Conservation (phyloP, 2,329 filamentous ascomycete genomes). For the Lecanosticta acicola region DNA sequence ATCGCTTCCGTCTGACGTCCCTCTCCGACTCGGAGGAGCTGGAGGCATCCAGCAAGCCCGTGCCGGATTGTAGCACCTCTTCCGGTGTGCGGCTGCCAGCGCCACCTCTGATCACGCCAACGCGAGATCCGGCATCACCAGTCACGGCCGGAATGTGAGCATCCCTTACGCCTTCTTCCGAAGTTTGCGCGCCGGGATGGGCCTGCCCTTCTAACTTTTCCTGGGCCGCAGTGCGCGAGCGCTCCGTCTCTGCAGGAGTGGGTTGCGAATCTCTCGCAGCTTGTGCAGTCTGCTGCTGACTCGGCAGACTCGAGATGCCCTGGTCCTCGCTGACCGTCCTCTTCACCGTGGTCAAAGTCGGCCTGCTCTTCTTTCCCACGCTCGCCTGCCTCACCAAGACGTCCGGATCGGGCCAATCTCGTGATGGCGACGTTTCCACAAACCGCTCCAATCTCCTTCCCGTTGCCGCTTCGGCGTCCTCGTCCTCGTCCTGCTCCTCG, state of each 20-base stretch:
- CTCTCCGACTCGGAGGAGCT: conserved; percentile 31
- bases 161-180: neutral
- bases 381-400: conserved; percentile 44
- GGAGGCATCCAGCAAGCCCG: conserved; percentile 32
- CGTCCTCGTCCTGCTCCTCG: conserved; percentile 6
- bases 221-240: conserved; percentile 6
- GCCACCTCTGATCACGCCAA: neutral
- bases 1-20: conserved; percentile 13
- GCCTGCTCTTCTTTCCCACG: conserved; percentile 43
- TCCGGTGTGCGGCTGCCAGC: conserved; percentile 19
- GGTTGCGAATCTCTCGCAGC: neutral
- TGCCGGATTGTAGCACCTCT: conserved; percentile 29
- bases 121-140: neutral
- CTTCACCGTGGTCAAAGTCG: conserved; percentile 45
- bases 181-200: conserved; percentile 4
- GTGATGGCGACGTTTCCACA: conserved; percentile 1
- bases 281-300: conserved; percentile 16
- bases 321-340: conserved; percentile 24
- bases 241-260: conserved; percentile 3
- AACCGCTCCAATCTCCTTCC: conserved; percentile 7
- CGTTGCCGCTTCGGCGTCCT: conserved; percentile 9
- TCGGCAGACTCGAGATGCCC: conserved; percentile 14
- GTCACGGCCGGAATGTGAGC: neutral
- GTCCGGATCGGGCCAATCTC: conserved; percentile 15
- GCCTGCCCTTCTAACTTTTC: conserved; percentile 14